A percentile compares a stretch with the other conserved stretches of the same genome.
These are phyloP conservation scores for Pelargonium cotyledonis DNA, from an alignment of 441 rosid genomes.

Conservation along the genomic window DNA sequence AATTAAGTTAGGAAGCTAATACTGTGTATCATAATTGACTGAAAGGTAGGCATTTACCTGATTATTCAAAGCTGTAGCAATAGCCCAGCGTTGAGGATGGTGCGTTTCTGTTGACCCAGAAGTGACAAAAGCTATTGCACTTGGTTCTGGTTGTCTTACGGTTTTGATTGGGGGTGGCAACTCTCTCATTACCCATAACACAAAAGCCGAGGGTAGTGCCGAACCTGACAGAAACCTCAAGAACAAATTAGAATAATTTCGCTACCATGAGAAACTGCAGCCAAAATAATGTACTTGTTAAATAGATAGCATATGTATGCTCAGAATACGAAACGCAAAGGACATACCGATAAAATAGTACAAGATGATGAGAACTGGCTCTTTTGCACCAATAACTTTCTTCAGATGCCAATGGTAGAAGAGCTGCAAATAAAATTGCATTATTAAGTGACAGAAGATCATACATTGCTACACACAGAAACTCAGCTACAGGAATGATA, in stretches of 20 bases:
- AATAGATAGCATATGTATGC: not conserved
- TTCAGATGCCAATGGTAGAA: conserved; percentile 44
- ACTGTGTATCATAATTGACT: not conserved
- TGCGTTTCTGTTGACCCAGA: conserved; percentile 19
- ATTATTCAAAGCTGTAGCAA: conserved; percentile 32
- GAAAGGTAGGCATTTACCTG: conserved; percentile 23
- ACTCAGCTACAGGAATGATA: not conserved
- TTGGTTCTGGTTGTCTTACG: conserved; percentile 29
- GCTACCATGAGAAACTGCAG: not conserved
- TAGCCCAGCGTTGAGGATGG: conserved; percentile 29
- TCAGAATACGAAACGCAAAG: not conserved
- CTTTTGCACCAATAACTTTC: conserved; percentile 32
- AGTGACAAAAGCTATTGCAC: conserved; percentile 34
- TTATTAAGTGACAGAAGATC: conserved; percentile 2
- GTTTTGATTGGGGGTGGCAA: conserved; percentile 35
- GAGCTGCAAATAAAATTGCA: conserved; percentile 33
- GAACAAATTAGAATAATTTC: not conserved
- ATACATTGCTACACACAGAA: conserved; percentile 6
- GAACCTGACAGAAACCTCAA: conserved; percentile 30
- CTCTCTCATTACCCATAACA: conserved; percentile 48
- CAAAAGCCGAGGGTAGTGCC: conserved; percentile 42
- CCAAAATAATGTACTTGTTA: not conserved
- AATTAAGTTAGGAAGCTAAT: not conserved
- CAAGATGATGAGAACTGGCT: conserved; percentile 35
- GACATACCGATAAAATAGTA: conserved; percentile 47